A percentile compares a stretch with the other conserved stretches of the same genome.
phyloP scores from a whole-genome alignment of 129 eudicot genomes.

The Sambucus nigra region DNA sequence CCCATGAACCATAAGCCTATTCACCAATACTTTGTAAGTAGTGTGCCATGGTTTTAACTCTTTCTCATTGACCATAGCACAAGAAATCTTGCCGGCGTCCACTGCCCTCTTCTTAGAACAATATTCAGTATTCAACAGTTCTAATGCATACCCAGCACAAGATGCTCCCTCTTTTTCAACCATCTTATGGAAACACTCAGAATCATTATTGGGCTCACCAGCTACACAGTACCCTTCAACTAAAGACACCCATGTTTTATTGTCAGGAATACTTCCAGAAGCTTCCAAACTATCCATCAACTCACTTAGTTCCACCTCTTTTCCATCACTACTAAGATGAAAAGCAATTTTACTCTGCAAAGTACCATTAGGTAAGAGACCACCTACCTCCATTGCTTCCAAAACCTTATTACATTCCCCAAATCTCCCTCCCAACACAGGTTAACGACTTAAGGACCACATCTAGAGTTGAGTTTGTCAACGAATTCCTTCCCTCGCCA shows the following conservation, averaged over 20 bases:
- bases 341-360: conserved; percentile 44
- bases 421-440: conserved; percentile 59
- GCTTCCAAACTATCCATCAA: conserved; percentile 34
- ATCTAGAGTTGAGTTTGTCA: conserved; percentile 34
- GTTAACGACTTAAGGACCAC: conserved; percentile 60
- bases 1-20: conserved; percentile 46
- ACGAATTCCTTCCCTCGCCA: conserved; percentile 34
- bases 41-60: conserved; percentile 44
- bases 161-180: conserved; percentile 31
- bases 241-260: conserved; percentile 40
- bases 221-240: conserved; percentile 61
- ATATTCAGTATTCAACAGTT: conserved; percentile 38
- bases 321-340: conserved; percentile 39
- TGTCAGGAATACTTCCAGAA: conserved; percentile 20
- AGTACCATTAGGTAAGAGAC: conserved; percentile 32
- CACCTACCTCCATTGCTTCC: conserved; percentile 56
- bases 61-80: conserved; percentile 23
- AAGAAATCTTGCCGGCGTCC: conserved; percentile 42
- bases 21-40: conserved; percentile 48
- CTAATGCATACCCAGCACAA: conserved; percentile 44
- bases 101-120: conserved; percentile 38
- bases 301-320: conserved; percentile 36
- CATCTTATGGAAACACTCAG: conserved; percentile 38
- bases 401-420: conserved; percentile 56
- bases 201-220: conserved; percentile 51